Percentiles rank a stretch among this genome's conserved stretches.
These are phyloP conservation scores for Verticillium klebahnii DNA, from an alignment of 2,329 filamentous ascomycete species.

Conservation along the genomic window DNA sequence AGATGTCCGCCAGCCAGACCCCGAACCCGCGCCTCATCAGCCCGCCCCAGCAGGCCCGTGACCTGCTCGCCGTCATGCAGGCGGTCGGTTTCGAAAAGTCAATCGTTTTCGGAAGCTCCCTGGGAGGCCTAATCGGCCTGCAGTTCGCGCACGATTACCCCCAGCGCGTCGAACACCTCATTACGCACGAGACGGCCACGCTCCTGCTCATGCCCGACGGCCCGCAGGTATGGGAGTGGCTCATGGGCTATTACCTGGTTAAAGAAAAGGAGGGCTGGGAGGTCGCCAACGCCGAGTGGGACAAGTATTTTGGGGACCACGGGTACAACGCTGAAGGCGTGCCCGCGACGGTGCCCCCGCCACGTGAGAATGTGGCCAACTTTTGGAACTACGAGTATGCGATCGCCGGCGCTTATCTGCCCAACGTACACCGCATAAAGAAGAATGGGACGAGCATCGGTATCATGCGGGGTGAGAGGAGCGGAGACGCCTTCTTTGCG, in stretches of 20 bases:
- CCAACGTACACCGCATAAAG: slow-evolving; percentile 19
- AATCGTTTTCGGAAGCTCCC: slow-evolving; percentile 23
- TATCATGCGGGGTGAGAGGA: slow-evolving; percentile 19
- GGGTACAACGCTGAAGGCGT: slow-evolving; percentile 22
- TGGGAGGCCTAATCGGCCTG: slow-evolving; percentile 22
- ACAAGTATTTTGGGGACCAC: slow-evolving; percentile 8
- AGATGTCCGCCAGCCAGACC: slow-evolving; percentile 24
- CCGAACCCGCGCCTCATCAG: slow-evolving; percentile 17
- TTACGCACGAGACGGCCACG: slow-evolving; percentile 24
- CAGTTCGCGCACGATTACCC: slow-evolving; percentile 26
- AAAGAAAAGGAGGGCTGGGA: slow-evolving; percentile 16
- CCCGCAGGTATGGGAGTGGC: slow-evolving; percentile 16
- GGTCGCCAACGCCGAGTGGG: slow-evolving; percentile 13
- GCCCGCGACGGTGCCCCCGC: slow-evolving; percentile 11
- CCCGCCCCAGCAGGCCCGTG: slow-evolving; percentile 23
- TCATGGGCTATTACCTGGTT: slow-evolving; percentile 15
- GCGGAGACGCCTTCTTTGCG: slow-evolving; percentile 22
- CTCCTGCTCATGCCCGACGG: slow-evolving; percentile 19
- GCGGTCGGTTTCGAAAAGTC: slow-evolving; percentile 20
- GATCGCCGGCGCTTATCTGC: slow-evolving; percentile 14
- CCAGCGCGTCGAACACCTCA: slow-evolving; percentile 20
- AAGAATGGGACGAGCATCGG: slow-evolving; percentile 20
- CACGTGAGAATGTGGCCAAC: slow-evolving; percentile 17
- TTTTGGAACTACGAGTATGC: slow-evolving; percentile 25
- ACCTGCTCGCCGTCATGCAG: slow-evolving; percentile 22